A percentile compares a stretch with the other conserved stretches of the same genome.
phyloP scores from a whole-genome alignment of 805 yeast species.

The Ogataea allantospora region DNA sequence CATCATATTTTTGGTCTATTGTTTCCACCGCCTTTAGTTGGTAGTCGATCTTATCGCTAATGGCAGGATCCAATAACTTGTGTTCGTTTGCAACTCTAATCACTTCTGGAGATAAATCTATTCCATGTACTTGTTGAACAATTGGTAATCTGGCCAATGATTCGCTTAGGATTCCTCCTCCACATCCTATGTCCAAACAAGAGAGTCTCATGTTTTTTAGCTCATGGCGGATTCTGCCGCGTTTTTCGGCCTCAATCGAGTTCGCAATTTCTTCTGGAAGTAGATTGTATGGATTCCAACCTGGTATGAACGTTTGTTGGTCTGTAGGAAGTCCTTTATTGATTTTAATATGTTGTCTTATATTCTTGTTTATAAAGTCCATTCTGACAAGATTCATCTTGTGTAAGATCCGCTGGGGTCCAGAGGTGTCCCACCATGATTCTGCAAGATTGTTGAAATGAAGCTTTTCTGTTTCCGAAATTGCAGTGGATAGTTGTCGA shows the following conservation, averaged over 20 bases:
- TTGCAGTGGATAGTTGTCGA: slow-evolving; percentile 25
- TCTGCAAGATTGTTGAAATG: slow-evolving; percentile 87
- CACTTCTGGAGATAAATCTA: slow-evolving; percentile 84
- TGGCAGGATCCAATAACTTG: slow-evolving; percentile 59
- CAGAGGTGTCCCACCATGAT: slow-evolving; percentile 98
- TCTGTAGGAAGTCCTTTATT: slow-evolving; percentile 38
- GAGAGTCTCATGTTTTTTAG: slow-evolving; percentile 39
- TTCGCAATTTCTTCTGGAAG: slow-evolving; percentile 56
- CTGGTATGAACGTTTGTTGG: slow-evolving; percentile 66
- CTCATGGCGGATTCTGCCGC: slow-evolving; percentile 40
- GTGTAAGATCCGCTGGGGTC: slow-evolving; percentile 90
- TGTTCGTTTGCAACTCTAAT: slow-evolving; percentile 77
- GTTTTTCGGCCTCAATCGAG: slow-evolving; percentile 51
- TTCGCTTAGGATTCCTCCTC: slow-evolving; percentile 94
- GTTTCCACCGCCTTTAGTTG: slow-evolving; percentile 62
- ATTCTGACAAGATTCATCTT: slow-evolving; percentile 88
- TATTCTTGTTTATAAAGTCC: slow-evolving; percentile 75
- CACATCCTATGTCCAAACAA: slow-evolving; percentile 92
- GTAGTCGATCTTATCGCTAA: slow-evolving; percentile 52
- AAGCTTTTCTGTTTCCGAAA: slow-evolving; percentile 61
- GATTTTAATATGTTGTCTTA: slow-evolving; percentile 44
- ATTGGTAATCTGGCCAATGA: slow-evolving; percentile 74
- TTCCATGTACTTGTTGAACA: slow-evolving; percentile 66
- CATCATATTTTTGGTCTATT: slow-evolving; percentile 56
- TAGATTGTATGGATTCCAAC: slow-evolving; percentile 60